Conservation (phyloP, 2,329 filamentous ascomycete genomes). For the Fusarium irregulare region DNA sequence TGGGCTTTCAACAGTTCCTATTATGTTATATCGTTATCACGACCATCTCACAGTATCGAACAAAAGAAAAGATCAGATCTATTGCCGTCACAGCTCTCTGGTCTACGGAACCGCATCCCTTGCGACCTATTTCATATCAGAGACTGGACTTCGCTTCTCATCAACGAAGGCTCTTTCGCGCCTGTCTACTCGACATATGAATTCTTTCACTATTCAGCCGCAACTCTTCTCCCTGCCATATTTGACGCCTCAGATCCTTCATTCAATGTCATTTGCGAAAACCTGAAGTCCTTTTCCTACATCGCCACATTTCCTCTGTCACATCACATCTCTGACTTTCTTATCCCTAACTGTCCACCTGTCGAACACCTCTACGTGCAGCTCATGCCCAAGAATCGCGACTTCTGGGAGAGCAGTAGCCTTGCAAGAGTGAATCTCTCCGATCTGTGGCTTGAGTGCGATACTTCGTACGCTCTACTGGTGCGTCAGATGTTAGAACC, state of each 20-base stretch:
- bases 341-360: slow-evolving; percentile 60
- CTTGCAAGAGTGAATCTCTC: slow-evolving; percentile 55
- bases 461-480: slow-evolving; percentile 62
- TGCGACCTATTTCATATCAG: slow-evolving; percentile 66
- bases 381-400: slow-evolving; percentile 53
- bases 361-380: slow-evolving; percentile 67
- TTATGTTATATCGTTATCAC: slow-evolving; percentile 67
- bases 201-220: slow-evolving; percentile 73
- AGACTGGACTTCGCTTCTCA: slow-evolving; percentile 71
- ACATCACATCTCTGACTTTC: slow-evolving; percentile 65
- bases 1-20: slow-evolving; percentile 73
- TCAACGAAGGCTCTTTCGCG: slow-evolving; percentile 83
- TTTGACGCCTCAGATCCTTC: slow-evolving; percentile 56
- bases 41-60: slow-evolving; percentile 19
- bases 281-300: slow-evolving; percentile 66
- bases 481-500: slow-evolving; percentile 54
- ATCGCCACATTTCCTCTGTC: slow-evolving; percentile 75
- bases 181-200: slow-evolving; percentile 77
- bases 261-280: slow-evolving; percentile 51
- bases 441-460: slow-evolving; percentile 66
- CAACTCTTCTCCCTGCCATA: slow-evolving; percentile 68
- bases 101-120: slow-evolving; percentile 33
- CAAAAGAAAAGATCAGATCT: neutral
- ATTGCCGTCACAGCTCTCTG: slow-evolving; percentile 27
- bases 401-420: slow-evolving; percentile 52